These are phyloP conservation scores for Zhuliangozyma parablackwelliae DNA, from an alignment of 1,139 yeast genomes.

Conservation along the genomic window DNA sequence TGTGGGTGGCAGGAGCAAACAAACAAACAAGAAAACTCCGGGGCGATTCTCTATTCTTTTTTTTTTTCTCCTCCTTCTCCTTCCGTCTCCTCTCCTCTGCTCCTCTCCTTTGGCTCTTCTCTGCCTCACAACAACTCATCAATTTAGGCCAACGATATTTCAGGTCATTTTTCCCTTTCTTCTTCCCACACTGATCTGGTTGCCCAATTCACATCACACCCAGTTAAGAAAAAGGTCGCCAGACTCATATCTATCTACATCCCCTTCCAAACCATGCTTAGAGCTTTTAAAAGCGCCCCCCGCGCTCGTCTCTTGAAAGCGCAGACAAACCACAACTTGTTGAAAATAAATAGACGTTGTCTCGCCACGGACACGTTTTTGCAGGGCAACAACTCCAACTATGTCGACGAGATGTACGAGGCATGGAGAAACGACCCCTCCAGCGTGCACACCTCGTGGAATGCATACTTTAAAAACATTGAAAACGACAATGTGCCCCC, in stretches of 20 bases:
- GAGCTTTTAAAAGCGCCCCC: conserved; percentile 42
- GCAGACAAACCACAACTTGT: conserved; percentile 8
- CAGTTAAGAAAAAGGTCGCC: background rate
- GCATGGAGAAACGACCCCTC: conserved; percentile 91
- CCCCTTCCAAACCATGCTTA: conserved; percentile 27
- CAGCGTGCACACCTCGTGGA: conserved; percentile 95
- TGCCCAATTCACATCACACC: background rate
- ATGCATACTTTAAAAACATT: conserved; percentile 89
- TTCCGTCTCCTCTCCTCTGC: conserved; percentile 1
- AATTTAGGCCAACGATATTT: too few relatives aligned
- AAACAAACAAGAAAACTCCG: too few relatives aligned
- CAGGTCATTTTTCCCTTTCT: background rate
- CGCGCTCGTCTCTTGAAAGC: conserved; percentile 26
- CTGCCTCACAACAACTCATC: too few relatives aligned
- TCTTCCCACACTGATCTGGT: conserved; percentile 3
- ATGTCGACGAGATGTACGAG: conserved; percentile 95
- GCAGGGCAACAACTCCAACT: conserved; percentile 81
- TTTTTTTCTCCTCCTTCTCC: background rate
- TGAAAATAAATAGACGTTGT: conserved; percentile 5
- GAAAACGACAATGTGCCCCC: conserved; percentile 67
- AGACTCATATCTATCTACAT: background rate
- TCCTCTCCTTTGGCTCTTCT: background rate
- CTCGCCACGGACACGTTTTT: conserved; percentile 42
- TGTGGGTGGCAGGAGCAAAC: too few relatives aligned
- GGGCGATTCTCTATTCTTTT: background rate